phyloP scores from a whole-genome alignment of 1,284 basidiomycete genomes.

The Trichosporon asahii region DNA sequence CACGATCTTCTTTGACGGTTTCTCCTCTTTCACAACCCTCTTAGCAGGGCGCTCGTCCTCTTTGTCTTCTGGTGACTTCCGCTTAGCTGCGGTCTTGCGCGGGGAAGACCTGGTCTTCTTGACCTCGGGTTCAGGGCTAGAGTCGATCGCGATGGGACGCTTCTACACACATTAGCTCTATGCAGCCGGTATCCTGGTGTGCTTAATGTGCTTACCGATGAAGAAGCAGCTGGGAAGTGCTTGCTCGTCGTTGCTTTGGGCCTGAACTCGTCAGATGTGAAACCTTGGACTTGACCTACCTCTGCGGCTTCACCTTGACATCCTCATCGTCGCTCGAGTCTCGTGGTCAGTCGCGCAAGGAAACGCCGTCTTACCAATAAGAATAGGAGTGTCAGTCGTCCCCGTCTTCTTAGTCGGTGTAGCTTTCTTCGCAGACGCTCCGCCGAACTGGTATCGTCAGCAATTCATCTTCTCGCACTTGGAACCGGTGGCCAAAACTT shows the following conservation, averaged over 20 bases:
- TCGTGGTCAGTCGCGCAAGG: neutral
- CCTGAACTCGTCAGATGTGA: neutral
- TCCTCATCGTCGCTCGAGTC: slow-evolving; percentile 6
- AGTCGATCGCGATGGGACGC: slow-evolving; percentile 2
- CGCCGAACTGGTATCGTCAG: neutral
- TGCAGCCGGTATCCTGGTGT: neutral
- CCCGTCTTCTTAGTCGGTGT: neutral
- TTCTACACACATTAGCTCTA: neutral
- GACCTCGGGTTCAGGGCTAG: neutral
- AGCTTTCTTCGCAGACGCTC: neutral
- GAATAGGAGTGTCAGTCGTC: slow-evolving; percentile 2
- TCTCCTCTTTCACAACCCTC: slow-evolving; percentile 5
- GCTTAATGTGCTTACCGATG: neutral
- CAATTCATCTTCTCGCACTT: neutral
- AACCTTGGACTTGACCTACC: neutral
- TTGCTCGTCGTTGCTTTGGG: neutral
- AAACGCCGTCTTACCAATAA: neutral
- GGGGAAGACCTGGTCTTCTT: neutral
- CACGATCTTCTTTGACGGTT: neutral
- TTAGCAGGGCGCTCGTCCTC: neutral
- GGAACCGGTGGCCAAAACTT: neutral
- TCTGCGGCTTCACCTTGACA: neutral
- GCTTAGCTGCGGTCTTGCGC: neutral
- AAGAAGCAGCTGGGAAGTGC: neutral
- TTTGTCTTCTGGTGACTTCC: neutral